Evolutionary conservation across 1,284 basidiomycete genomes (phyloP).

Genomic region (Kwoniella shivajii): DNA sequence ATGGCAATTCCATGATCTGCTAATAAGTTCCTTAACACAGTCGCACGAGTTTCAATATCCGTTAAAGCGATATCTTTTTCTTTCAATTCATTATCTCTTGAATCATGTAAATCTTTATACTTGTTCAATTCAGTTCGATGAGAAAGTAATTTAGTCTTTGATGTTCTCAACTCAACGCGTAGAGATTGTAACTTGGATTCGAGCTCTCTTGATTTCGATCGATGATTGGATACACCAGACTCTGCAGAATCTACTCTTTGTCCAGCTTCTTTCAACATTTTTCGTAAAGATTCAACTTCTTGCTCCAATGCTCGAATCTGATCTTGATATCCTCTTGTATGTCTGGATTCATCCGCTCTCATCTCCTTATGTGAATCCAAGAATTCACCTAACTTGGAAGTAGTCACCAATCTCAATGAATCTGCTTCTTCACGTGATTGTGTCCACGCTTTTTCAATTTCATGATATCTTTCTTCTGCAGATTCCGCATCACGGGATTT

Average conservation of each 20-base stretch:
- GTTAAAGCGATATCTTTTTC: constrained; percentile 70
- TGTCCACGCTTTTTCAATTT: constrained; percentile 82
- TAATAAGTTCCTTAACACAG: constrained; percentile 80
- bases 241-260: constrained; percentile 71
- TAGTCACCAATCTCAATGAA: constrained; percentile 77
- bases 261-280: constrained; percentile 75
- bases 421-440: constrained; percentile 89
- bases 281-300: constrained; percentile 71
- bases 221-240: constrained; percentile 70
- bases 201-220: constrained; percentile 64
- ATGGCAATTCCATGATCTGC: constrained; percentile 81
- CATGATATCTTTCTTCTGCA: constrained; percentile 65
- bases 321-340: constrained; percentile 72
- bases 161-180: constrained; percentile 73
- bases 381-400: constrained; percentile 78
- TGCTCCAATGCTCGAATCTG: constrained; percentile 77
- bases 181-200: constrained; percentile 72
- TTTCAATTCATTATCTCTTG: constrained; percentile 69
- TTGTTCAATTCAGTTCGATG: constrained; percentile 72
- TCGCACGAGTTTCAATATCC: constrained; percentile 73
- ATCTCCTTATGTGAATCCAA: constrained; percentile 80
- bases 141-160: constrained; percentile 74
- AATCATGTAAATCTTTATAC: constrained; percentile 67
- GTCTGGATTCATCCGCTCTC: constrained; percentile 74
- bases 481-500: constrained; percentile 71